Evolutionary conservation across 2,329 filamentous ascomycete species (phyloP), one percentile per base, ranked within the genome.

Genomic region (Epichloe baconii): DNA sequence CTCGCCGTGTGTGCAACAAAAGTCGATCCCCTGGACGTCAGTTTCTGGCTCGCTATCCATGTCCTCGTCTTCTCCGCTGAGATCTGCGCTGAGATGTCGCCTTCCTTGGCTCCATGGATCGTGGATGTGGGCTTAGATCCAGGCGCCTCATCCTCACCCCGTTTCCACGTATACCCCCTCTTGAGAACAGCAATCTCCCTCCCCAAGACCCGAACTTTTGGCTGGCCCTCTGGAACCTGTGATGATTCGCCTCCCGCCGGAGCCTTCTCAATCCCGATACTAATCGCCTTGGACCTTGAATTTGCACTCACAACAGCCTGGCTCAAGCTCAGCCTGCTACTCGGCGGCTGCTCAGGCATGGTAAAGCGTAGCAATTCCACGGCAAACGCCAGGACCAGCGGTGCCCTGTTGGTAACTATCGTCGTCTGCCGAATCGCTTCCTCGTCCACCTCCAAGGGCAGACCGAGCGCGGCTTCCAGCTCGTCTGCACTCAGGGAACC

Each of bases 221-320:
- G 87, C 64, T 93, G 87, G 0, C 88, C 87, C 52, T 83, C 76
- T 0, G 83, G 85, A 74, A 84, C 85, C 0, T 81, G 82, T 59
- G 86, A 79, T 59, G 86, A 79, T 40, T 86, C 79, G 44, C 86
- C 84, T 0, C 81, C 83, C 38, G 75, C 76, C 7, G 76, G 72
- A 0, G 79, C 79, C 48, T 73, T 78, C 55, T 86, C 80, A 19
- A 95, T 71, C 0, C 88, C 88, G 34, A 95, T 68, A 55, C 78
- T 85, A 31, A 83, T 75, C 10, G 88, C 88, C 66, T 90, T 90
- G 37, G 79, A 80, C 56, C 82, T 78, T 54, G 85, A 88, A 62
- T 91, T 93, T 31, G 82, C 81, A 62, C 86, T 90, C 15, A 94
- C 86, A 1, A 93, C 82, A 0, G 86, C 88, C 65, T 95, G 88